Percentiles rank a stretch among this genome's conserved stretches.
Evolutionary conservation across 1,139 yeast genomes (phyloP).

Genomic region (Yamadazyma siamensis): DNA sequence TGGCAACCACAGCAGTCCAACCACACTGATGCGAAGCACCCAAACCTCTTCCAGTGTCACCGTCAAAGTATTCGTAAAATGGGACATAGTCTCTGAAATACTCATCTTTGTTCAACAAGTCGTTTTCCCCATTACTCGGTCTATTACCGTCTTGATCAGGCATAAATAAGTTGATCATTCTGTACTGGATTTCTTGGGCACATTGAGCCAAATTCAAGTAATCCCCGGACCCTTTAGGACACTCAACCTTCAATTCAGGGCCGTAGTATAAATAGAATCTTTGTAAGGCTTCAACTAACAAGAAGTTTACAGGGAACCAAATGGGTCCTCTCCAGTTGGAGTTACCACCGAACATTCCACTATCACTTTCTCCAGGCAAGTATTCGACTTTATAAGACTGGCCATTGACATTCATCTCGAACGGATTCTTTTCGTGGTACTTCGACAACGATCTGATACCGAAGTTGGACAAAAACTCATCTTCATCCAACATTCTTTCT

Average conservation of each 20-base stretch:
- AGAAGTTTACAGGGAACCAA: conserved; percentile 93
- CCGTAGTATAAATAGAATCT: conserved; percentile 91
- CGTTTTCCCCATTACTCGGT: conserved; percentile 75
- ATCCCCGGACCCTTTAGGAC: conserved; percentile 87
- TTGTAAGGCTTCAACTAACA: conserved; percentile 84
- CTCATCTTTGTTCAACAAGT: conserved; percentile 64
- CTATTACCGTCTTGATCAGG: conserved; percentile 71
- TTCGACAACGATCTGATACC: conserved; percentile 91
- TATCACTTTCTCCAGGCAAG: conserved; percentile 90
- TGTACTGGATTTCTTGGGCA: conserved; percentile 88
- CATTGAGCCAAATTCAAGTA: conserved; percentile 83
- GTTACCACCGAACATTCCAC: conserved; percentile 96
- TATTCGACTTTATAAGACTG: conserved; percentile 71
- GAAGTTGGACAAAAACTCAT: conserved; percentile 80
- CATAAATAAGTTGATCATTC: conserved; percentile 75
- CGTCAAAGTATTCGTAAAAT: conserved; percentile 90
- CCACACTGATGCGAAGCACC: conserved; percentile 98
- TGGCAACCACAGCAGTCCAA: conserved; percentile 94
- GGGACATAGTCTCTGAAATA: conserved; percentile 74
- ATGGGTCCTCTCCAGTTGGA: conserved; percentile 99
- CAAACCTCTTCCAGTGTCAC: conserved; percentile 91
- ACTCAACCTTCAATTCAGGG: conserved; percentile 78
- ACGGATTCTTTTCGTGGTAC: conserved; percentile 83
- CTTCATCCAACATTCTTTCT: conserved; percentile 81
- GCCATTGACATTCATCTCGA: conserved; percentile 82